phyloP scores from a whole-genome alignment of 768 basidiomycete species.

The Mycena polygramma region DNA sequence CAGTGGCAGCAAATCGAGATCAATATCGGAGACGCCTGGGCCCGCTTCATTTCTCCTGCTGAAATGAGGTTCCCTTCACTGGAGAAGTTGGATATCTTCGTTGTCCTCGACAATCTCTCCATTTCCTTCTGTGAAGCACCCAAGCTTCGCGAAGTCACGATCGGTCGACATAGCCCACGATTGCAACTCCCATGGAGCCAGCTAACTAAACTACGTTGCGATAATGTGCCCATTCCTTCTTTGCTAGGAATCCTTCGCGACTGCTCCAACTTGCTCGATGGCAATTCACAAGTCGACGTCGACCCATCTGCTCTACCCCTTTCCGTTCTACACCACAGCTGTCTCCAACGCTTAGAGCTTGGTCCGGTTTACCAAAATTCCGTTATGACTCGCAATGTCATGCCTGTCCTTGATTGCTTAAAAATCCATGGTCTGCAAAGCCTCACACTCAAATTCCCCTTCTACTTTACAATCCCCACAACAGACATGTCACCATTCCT shows the following conservation, averaged over 20 bases:
- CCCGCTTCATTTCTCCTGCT: neutral
- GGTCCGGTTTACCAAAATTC: neutral
- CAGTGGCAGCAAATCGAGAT: slow-evolving; percentile 3
- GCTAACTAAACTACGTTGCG: neutral
- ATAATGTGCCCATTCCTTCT: neutral
- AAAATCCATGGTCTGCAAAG: neutral
- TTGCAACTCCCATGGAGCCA: slow-evolving; percentile 16
- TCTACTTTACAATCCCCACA: neutral
- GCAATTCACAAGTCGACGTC: neutral
- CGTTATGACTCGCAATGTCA: neutral
- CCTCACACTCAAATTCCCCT: neutral
- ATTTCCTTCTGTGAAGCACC: slow-evolving; percentile 12
- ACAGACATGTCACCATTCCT: neutral
- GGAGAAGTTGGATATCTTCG: neutral
- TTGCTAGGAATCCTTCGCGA: neutral
- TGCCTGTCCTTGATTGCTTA: neutral
- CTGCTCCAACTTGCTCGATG: slow-evolving; percentile 2
- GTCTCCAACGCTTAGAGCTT: neutral
- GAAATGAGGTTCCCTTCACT: neutral
- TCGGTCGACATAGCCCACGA: neutral
- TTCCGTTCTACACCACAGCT: neutral
- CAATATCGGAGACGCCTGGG: too few species aligned
- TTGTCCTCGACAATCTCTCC: neutral
- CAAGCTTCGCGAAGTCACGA: neutral
- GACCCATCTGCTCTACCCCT: too few species aligned